Evolutionary conservation across 2,329 filamentous ascomycete genomes (phyloP), one percentile per base, ranked within the genome.

Genomic region (Hypomyces perniciosus): DNA sequence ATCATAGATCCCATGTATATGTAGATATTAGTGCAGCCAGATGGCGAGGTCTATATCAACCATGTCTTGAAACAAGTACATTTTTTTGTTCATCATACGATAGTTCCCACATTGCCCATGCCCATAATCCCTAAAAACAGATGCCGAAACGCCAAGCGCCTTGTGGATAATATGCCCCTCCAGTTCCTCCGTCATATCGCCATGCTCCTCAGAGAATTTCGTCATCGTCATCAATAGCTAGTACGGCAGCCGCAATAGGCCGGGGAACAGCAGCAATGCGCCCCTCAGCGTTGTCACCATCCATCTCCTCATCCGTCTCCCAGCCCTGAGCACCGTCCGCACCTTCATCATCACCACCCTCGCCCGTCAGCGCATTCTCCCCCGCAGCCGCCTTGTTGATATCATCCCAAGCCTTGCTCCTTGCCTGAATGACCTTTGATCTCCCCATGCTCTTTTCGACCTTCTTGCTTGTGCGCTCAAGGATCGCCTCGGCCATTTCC

Each of bases 401-500:
- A 6, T 80, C 75, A 2, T 83, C 79, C 81, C 81, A 84, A 4
- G 68, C 67, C 62, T 79, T 78, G 20, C 72, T 71, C 54, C 81
- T 67, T 39, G 68, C 62, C 57, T 80, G 72, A 7, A 81, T 71
- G 12, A 58, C 68, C 51, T 70, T 68, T 1, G 75, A 73, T 46
- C 74, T 69, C 8, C 65, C 71, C 57, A 79, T 72, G 64, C 80
- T 84, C 65, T 73, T 76, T 62, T 76, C 69, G 31, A 81, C 68
- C 67, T 82, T 84, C 57, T 62, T 69, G 54, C 72, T 71, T 8
- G 78, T 84, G 56, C 79, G 76, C 63, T 84, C 82, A 63, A 78
- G 68, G 48, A 85, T 65, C 34, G 79, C 79, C 63, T 78, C 79
- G 30, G 81, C 82, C 60, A 77, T 76, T 63, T 83, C 80, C 54